Evolutionary conservation across 1,284 basidiomycete genomes (phyloP).

Genomic region (Apiotrichum siamense): DNA sequence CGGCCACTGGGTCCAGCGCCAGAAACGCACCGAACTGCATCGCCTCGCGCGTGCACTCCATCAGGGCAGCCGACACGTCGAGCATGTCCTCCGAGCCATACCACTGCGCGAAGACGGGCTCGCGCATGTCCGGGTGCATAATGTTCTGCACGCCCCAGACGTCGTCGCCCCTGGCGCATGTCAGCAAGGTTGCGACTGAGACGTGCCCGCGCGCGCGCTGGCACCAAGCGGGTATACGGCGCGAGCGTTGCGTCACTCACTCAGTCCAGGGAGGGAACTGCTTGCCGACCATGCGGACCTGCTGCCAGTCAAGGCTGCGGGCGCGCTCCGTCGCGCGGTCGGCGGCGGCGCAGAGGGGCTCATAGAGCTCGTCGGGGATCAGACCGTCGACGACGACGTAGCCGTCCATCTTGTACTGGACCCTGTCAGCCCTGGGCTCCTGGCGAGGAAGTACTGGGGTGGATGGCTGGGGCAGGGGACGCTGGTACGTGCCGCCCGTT

Average conservation of each 20-base stretch:
- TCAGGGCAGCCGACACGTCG: constrained; percentile 51
- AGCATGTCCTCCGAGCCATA: constrained; percentile 60
- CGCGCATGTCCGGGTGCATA: constrained; percentile 66
- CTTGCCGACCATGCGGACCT: constrained; percentile 67
- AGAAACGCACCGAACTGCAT: constrained; percentile 66
- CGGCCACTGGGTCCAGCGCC: too few relatives aligned
- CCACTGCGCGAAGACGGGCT: constrained; percentile 60
- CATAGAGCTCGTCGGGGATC: constrained; percentile 50
- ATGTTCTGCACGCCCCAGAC: constrained; percentile 71
- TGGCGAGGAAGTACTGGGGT: too few relatives aligned
- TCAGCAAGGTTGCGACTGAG: too few relatives aligned
- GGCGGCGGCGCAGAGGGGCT: constrained; percentile 54
- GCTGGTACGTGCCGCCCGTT: too few relatives aligned
- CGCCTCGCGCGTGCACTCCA: constrained; percentile 56
- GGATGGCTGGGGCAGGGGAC: too few relatives aligned
- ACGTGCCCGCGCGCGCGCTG: too few relatives aligned
- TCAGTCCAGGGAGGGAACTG: constrained; percentile 69
- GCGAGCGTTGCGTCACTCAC: too few relatives aligned
- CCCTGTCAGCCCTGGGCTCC: too few relatives aligned
- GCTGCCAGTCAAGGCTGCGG: constrained; percentile 60
- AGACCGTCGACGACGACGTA: constrained; percentile 65
- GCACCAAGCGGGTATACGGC: too few relatives aligned
- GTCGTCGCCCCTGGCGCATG: background rate
- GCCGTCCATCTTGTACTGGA: constrained; percentile 59
- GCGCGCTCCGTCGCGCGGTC: constrained; percentile 55